These are phyloP conservation scores for Imleria badia DNA, from an alignment of 768 basidiomycete species.

Conservation along the genomic window DNA sequence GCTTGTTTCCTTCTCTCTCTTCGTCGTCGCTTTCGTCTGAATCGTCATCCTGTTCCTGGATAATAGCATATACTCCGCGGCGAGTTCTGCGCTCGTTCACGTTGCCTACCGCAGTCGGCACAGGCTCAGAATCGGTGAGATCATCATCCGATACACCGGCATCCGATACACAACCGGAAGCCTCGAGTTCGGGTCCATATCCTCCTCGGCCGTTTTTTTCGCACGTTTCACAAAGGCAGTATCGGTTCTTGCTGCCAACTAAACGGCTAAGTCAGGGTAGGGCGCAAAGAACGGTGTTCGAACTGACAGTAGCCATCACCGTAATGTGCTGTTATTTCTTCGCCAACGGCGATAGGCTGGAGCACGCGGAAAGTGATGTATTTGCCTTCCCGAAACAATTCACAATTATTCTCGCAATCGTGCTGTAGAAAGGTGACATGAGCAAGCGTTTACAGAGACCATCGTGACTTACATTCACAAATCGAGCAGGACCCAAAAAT, in stretches of 20 bases:
- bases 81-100: slow-evolving; percentile 80
- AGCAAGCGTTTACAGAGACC: not conserved
- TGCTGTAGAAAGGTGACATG: slow-evolving; percentile 49
- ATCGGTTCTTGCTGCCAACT: slow-evolving; percentile 69
- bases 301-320: slow-evolving; percentile 87
- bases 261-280: slow-evolving; percentile 30
- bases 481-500: slow-evolving; percentile 88
- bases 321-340: slow-evolving; percentile 89
- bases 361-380: slow-evolving; percentile 88
- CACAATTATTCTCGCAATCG: slow-evolving; percentile 87
- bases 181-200: slow-evolving; percentile 57
- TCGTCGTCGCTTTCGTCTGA: slow-evolving; percentile 64
- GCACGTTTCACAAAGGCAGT: slow-evolving; percentile 86
- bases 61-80: slow-evolving; percentile 76
- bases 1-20: slow-evolving; percentile 45
- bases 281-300: slow-evolving; percentile 20
- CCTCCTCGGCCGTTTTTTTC: slow-evolving; percentile 75
- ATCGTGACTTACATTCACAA: slow-evolving; percentile 73
- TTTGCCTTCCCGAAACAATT: slow-evolving; percentile 83
- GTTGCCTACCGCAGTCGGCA: slow-evolving; percentile 53
- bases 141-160: slow-evolving; percentile 37
- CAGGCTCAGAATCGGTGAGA: slow-evolving; percentile 41
- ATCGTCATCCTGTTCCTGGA: slow-evolving; percentile 56
- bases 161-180: slow-evolving; percentile 47
- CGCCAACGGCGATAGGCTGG: slow-evolving; percentile 72